Conservation (phyloP, 148 eudicot species). For the Polygonum aviculare region DNA sequence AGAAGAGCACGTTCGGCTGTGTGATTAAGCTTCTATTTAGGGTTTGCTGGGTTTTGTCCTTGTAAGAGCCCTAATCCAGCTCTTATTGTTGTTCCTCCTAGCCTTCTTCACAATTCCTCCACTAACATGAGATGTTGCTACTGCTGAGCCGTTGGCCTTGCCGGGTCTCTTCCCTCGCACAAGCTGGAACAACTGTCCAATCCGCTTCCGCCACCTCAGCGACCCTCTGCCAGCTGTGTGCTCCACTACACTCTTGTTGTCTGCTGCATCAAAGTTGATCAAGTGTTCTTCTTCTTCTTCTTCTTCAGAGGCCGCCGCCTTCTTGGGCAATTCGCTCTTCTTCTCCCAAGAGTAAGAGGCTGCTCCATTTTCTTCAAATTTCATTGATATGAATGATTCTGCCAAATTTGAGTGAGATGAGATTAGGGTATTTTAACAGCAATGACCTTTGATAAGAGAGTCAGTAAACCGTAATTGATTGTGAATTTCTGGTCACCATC, state of each 20-base stretch:
- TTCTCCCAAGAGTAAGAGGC: neutral
- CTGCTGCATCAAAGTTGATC: neutral
- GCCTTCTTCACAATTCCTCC: conserved; percentile 4
- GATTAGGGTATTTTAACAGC: too few relatives aligned
- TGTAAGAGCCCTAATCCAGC: conserved; percentile 4
- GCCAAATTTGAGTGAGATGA: neutral
- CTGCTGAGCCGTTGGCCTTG: neutral
- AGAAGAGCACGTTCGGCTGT: neutral
- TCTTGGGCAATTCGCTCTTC: neutral
- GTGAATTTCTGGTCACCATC: neutral
- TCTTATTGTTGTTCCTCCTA: neutral
- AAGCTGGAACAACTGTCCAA: conserved; percentile 7
- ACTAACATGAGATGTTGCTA: neutral
- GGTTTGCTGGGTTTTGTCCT: neutral
- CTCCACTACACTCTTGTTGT: conserved; percentile 9
- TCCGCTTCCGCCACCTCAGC: conserved; percentile 9
- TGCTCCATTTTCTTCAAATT: conserved; percentile 1
- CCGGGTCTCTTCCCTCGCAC: neutral
- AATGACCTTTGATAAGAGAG: too few relatives aligned
- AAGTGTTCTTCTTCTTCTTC: neutral
- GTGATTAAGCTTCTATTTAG: neutral
- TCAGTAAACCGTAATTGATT: too few relatives aligned
- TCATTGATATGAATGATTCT: conserved; percentile 13
- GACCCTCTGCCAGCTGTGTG: neutral
- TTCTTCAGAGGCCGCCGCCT: neutral